phyloP scores from a whole-genome alignment of 2,329 filamentous ascomycete genomes.

The Gliomastix tumulicola region DNA sequence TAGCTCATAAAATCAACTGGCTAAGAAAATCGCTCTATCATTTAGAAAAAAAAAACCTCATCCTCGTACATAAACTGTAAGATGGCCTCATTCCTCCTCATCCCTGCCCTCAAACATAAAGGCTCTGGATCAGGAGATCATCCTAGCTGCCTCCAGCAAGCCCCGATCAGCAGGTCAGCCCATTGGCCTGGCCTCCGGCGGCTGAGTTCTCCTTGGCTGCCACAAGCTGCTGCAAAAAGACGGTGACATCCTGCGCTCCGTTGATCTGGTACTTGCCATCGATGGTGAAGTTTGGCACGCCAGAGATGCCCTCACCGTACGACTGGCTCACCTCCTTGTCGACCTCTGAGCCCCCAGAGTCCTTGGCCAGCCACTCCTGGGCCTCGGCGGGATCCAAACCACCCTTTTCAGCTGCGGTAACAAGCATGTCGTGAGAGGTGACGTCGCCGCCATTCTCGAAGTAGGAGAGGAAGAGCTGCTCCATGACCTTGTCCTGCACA shows the following conservation, averaged over 20 bases:
- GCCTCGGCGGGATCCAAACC: slow-evolving; percentile 47
- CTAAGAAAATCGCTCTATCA: too few relatives aligned
- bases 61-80: too few relatives aligned
- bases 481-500: slow-evolving; percentile 51
- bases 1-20: too few relatives aligned
- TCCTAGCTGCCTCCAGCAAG: too few relatives aligned
- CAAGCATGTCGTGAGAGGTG: slow-evolving; percentile 46
- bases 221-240: too few relatives aligned
- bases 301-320: slow-evolving; percentile 44
- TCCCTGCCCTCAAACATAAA: too few relatives aligned
- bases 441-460: slow-evolving; percentile 61
- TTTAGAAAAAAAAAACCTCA: too few relatives aligned
- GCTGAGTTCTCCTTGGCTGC: too few relatives aligned
- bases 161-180: too few relatives aligned
- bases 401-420: slow-evolving; percentile 42
- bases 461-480: slow-evolving; percentile 58
- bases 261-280: slow-evolving; percentile 60
- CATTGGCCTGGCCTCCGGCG: too few relatives aligned
- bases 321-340: slow-evolving; percentile 48
- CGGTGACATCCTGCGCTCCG: slow-evolving; percentile 64
- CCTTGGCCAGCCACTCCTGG: slow-evolving; percentile 44
- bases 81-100: too few relatives aligned
- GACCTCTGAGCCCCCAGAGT: slow-evolving; percentile 48
- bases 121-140: too few relatives aligned
- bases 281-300: slow-evolving; percentile 71